Evolutionary conservation across 768 basidiomycete species (phyloP), one percentile per base, ranked within the genome.

Genomic region (Auricularia sp.): DNA sequence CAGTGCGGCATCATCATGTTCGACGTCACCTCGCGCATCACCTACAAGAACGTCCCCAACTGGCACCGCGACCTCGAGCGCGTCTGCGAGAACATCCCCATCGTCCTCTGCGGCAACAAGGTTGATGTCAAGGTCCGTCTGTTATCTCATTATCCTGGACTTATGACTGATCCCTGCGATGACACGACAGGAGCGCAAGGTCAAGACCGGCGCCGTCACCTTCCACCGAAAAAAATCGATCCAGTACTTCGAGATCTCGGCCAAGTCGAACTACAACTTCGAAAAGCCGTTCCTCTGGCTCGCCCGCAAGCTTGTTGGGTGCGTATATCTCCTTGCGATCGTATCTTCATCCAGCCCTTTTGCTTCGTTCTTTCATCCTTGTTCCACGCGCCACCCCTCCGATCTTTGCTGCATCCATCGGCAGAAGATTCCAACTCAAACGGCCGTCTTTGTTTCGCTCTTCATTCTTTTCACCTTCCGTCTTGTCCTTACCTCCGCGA

Each of bases 1-100:
- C 97, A 99, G 78, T 98, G 94, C 74, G 97, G 97, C 71, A 98
- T 99, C 83, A 98, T 99, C 86, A 98, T 99, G 97, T 98, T 98
- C 81, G 97, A 93, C 72, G 96, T 98, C 68, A 98, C 97, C 66
- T 97, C 97, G 63, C 88, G 97, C 73, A 99, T 98, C 85, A 99
- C 97, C 64, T 99, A 99, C 83, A 98, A 98, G 84, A 98, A 98
- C 76, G 97, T 99, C 39, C 97, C 97, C 70, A 99, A 98, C 84
- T 99, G 97, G 97, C 96, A 98, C 83, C 91, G 97, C 74, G 97
- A 99, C 77, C 90, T 94, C 71, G 97, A 98, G 82, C 93, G 97
- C 68, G 97, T 99, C 64, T 99, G 97, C 79, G 97, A 99, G 81
- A 97, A 93, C 81, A 99, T 99, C 73, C 97, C 97, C 67, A 97